These are phyloP conservation scores for Zygosaccharomyces sapae DNA, from an alignment of 1,139 yeast species.

Conservation along the genomic window DNA sequence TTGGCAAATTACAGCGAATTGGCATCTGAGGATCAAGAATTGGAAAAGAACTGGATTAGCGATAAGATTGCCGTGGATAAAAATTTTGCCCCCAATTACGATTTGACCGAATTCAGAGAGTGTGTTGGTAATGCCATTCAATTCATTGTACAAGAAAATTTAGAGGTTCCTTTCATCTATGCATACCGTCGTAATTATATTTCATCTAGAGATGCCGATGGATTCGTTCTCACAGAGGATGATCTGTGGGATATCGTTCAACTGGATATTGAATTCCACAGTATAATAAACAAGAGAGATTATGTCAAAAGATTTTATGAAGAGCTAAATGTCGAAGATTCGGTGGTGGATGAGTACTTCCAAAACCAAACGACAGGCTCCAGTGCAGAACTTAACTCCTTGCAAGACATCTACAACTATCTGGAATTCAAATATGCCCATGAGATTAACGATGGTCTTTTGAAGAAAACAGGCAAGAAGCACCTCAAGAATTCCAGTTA, in stretches of 20 bases:
- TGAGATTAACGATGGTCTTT: conserved; percentile 53
- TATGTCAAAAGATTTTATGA: conserved; percentile 57
- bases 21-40: conserved; percentile 60
- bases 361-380: conserved; percentile 48
- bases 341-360: conserved; percentile 53
- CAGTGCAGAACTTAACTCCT: conserved; percentile 54
- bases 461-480: conserved; percentile 44
- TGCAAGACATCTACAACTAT: conserved; percentile 85
- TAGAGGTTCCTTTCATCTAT: conserved; percentile 95
- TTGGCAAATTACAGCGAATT: conserved; percentile 61
- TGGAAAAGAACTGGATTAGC: conserved; percentile 78
- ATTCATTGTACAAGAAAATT: conserved; percentile 69
- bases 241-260: conserved; percentile 90
- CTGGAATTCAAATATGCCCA: conserved; percentile 74
- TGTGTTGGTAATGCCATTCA: conserved; percentile 76
- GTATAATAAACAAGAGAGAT: conserved; percentile 70
- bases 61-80: conserved; percentile 55
- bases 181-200: conserved; percentile 86
- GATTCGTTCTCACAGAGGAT: conserved; percentile 64
- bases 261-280: conserved; percentile 84
- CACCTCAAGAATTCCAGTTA: conserved; percentile 70
- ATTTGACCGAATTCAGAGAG: conserved; percentile 57
- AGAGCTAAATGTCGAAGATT: conserved; percentile 55
- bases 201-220: conserved; percentile 49
- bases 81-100: conserved; percentile 40